Base-by-base conservation (phyloP, 805 yeast genomes). In the Kuraishia capsulata region DNA sequence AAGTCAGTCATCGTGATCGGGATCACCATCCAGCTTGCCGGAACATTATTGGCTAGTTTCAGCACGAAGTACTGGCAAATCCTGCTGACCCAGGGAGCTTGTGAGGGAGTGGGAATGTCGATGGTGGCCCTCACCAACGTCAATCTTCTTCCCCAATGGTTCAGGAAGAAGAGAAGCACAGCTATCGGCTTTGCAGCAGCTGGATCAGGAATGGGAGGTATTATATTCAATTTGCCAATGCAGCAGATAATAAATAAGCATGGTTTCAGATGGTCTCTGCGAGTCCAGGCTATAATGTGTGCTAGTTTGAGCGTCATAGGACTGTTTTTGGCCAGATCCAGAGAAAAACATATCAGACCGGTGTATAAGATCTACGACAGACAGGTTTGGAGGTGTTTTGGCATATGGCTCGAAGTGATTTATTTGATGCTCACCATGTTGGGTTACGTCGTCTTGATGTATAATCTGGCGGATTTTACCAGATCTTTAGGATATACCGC, bases 81-180 rank as follows among this genome's bases (percentile, higher is more conserved):
- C 11, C 78, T 69, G 48, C 53, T 78, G 30, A 73, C 85, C 5
- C 89, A 82, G 56, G 89, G 90, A 21, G 62, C 80, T 2, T 42
- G 82, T 32, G 70, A 69, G 38, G 82, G 87, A 24, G 50, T 71
- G 24, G 79, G 80, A 2, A 53, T 76, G 46, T 76, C 85, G 0
- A 52, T 76, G 13, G 61, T 77, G 26, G 71, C 75, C 38, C 65
- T 77, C 3, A 81, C 90, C 1, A 76, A 74, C 4, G 59, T 76
- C 17, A 66, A 76, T 2, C 56, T 81, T 11, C 49, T 82, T 20
- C 87, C 88, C 0, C 84, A 76, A 39, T 82, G 84, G 81, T 83
- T 83, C 52, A 56, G 73, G 33, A 78, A 73, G 45, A 77, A 61
- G 42, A 64, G 89, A 46, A 78, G 78, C 23, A 50, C 68, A n/a